A percentile compares a stretch with the other conserved stretches of the same genome.
These are phyloP conservation scores for Phytophthora gonapodyides DNA, from an alignment of 352 stramenopile species.

Conservation along the genomic window DNA sequence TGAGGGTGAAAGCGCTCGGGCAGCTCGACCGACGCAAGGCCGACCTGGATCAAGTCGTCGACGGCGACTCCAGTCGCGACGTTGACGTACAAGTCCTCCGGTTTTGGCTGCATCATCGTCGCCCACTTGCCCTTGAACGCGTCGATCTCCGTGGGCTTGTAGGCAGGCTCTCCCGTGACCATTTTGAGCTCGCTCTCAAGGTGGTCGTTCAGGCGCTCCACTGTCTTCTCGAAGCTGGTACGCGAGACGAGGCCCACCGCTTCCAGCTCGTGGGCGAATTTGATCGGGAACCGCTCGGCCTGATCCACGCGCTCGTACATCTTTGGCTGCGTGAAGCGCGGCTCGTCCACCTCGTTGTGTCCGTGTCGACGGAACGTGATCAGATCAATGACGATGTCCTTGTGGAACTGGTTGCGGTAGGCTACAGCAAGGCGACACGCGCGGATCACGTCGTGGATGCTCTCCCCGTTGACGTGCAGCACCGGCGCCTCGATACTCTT, in stretches of 20 bases:
- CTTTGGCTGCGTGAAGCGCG: constrained; percentile 87
- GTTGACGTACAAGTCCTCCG: constrained; percentile 60
- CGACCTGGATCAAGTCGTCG: constrained; percentile 62
- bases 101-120: constrained; percentile 51
- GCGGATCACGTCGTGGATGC: constrained; percentile 74
- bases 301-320: constrained; percentile 84
- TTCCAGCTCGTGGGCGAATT: constrained; percentile 75
- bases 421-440: constrained; percentile 73
- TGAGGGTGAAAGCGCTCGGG: constrained; percentile 63
- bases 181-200: constrained; percentile 67
- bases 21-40: constrained; percentile 65
- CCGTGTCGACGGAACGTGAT: constrained; percentile 85
- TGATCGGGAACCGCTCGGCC: constrained; percentile 65
- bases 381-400: constrained; percentile 89
- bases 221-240: constrained; percentile 59
- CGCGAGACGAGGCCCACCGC: constrained; percentile 55
- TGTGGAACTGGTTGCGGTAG: constrained; percentile 85
- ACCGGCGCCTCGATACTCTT: constrained; percentile 84
- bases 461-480: constrained; percentile 91
- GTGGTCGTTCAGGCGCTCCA: constrained; percentile 62
- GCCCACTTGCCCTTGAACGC: constrained; percentile 80
- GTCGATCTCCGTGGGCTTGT: constrained; percentile 69
- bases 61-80: constrained; percentile 56
- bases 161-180: constrained; percentile 48
- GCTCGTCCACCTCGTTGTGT: constrained; percentile 92